Percentiles rank a stretch among this genome's conserved stretches.
These are phyloP conservation scores for Cladosporium sp. DNA, from an alignment of 2,329 filamentous ascomycete species.

Conservation along the genomic window DNA sequence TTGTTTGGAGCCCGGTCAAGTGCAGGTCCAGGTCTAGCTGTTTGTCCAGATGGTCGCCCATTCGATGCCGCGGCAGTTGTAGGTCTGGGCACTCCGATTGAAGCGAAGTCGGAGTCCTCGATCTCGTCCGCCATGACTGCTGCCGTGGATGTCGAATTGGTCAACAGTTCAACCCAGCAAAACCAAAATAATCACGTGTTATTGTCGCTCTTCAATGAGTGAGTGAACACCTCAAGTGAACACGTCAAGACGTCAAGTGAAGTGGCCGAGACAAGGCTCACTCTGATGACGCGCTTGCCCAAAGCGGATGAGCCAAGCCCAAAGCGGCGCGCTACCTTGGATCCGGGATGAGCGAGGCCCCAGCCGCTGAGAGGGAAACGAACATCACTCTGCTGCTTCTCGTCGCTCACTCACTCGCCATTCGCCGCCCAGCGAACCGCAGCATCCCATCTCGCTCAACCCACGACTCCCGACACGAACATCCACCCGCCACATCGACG, in stretches of 20 bases:
- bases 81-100: conserved; percentile 11
- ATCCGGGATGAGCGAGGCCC: conserved; percentile 13
- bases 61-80: conserved; percentile 3
- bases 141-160: neutral
- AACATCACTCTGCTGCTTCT: conserved; percentile 8
- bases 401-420: neutral
- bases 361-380: conserved; percentile 9
- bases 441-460: neutral
- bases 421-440: conserved; percentile 12
- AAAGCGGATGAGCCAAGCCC: neutral
- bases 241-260: conserved; percentile 1
- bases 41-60: conserved; percentile 32
- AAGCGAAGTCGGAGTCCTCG: conserved; percentile 42
- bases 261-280: conserved; percentile 3
- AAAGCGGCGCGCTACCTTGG: conserved; percentile 8
- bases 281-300: conserved; percentile 10
- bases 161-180: neutral
- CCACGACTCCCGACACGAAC: neutral
- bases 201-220: neutral
- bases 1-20: conserved; percentile 37
- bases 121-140: conserved; percentile 50
- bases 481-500: conserved; percentile 14
- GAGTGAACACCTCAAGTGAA: neutral
- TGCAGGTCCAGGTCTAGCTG: conserved; percentile 39
- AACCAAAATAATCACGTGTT: neutral